Evolutionary conservation across 2,329 filamentous ascomycete genomes (phyloP).

Genomic region (Fusarium sp.): DNA sequence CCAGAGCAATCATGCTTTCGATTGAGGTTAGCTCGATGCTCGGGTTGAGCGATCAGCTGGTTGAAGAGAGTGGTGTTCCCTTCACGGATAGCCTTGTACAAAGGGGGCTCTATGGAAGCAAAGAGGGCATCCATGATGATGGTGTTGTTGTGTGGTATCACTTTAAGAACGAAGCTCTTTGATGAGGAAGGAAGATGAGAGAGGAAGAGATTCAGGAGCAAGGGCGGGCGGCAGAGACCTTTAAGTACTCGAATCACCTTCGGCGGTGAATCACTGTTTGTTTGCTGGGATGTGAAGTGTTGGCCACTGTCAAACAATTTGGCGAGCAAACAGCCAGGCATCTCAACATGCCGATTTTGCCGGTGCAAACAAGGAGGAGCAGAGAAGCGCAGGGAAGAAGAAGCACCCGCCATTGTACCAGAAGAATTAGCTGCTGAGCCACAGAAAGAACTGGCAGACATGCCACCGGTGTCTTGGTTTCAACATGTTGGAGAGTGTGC

Average conservation of each 20-base stretch:
- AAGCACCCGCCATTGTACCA: not conserved
- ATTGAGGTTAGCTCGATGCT: not conserved
- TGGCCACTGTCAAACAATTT: not conserved
- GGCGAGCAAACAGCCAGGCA: too few relatives aligned
- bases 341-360: not conserved
- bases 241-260: too few relatives aligned
- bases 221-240: too few relatives aligned
- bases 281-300: not conserved
- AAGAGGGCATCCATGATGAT: not conserved
- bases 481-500: not conserved
- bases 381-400: not conserved
- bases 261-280: not conserved
- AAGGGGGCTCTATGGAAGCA: not conserved
- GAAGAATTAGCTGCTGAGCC: not conserved
- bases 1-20: not conserved
- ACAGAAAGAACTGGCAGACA: rapidly evolving
- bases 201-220: not conserved
- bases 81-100: not conserved
- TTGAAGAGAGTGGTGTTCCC: not conserved
- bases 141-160: not conserved
- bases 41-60: not conserved
- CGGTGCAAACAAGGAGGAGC: not conserved
- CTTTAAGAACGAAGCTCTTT: not conserved
- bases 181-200: not conserved
- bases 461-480: not conserved